These are phyloP conservation scores for Casaregolazyma lundiana DNA, from an alignment of 1,139 yeast species.

Conservation along the genomic window DNA sequence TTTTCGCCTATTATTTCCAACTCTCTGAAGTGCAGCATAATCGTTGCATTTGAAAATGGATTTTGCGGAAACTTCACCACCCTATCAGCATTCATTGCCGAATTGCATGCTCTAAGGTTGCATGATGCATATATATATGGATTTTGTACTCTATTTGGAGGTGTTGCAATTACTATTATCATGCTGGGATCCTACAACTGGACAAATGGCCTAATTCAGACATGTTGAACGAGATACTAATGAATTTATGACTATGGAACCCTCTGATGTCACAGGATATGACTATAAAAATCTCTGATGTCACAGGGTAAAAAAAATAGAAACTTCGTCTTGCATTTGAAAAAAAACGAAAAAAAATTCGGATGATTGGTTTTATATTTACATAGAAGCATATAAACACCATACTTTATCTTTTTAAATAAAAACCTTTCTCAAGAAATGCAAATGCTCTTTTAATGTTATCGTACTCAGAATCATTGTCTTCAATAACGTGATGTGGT, in stretches of 20 bases:
- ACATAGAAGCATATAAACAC: background rate
- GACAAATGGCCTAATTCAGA: slow-evolving; percentile 35
- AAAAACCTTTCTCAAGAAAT: slow-evolving; percentile 1
- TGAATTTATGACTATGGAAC: too few relatives aligned
- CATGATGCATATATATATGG: slow-evolving; percentile 41
- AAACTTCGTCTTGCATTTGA: background rate
- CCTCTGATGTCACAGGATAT: too few relatives aligned
- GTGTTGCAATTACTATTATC: slow-evolving; percentile 39
- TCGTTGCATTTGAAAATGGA: slow-evolving; percentile 60
- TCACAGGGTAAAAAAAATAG: too few relatives aligned
- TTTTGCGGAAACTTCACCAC: slow-evolving; percentile 78
- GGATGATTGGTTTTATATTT: slow-evolving; percentile 1
- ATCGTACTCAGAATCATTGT: slow-evolving; percentile 15
- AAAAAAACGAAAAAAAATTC: background rate
- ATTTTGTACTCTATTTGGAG: slow-evolving; percentile 32
- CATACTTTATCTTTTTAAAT: background rate
- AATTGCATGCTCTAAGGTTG: slow-evolving; percentile 43
- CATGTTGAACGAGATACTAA: too few relatives aligned
- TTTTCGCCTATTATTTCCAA: slow-evolving; percentile 32
- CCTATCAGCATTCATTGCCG: slow-evolving; percentile 70
- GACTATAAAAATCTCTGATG: background rate
- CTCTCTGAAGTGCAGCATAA: slow-evolving; percentile 45
- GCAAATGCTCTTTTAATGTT: background rate
- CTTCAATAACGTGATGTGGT: slow-evolving; percentile 77
- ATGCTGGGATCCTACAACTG: slow-evolving; percentile 48